These are phyloP conservation scores for Ophiosphaerella korrae DNA, from an alignment of 2,329 filamentous ascomycete species.

Conservation along the genomic window DNA sequence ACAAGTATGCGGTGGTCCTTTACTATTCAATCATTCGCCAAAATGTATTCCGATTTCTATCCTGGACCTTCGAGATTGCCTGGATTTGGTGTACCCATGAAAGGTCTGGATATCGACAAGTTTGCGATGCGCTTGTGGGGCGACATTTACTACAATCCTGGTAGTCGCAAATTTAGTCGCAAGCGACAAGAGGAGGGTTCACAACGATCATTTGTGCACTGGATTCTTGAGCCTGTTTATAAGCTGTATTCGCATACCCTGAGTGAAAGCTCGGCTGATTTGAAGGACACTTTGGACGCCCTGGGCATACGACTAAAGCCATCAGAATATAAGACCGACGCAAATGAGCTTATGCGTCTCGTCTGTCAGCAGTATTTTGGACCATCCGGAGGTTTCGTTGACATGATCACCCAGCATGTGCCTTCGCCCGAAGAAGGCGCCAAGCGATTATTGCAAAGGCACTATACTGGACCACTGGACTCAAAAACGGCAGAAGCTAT, in stretches of 20 bases:
- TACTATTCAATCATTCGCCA: slow-evolving; percentile 89
- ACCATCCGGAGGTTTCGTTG: slow-evolving; percentile 84
- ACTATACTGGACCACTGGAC: slow-evolving; percentile 91
- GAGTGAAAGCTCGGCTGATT: slow-evolving; percentile 82
- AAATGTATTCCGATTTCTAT: slow-evolving; percentile 93
- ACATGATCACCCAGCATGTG: slow-evolving; percentile 90
- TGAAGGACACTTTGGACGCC: slow-evolving; percentile 76
- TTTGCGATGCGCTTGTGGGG: slow-evolving; percentile 91
- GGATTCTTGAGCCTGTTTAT: slow-evolving; percentile 95
- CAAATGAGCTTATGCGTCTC: slow-evolving; percentile 82
- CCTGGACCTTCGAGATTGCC: slow-evolving; percentile 57
- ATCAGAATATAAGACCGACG: slow-evolving; percentile 87
- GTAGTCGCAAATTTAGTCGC: slow-evolving; percentile 86
- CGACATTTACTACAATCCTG: slow-evolving; percentile 93
- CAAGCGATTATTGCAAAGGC: slow-evolving; percentile 75
- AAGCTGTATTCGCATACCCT: slow-evolving; percentile 96
- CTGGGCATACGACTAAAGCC: slow-evolving; percentile 89
- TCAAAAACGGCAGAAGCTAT: slow-evolving; percentile 81
- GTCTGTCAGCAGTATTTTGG: slow-evolving; percentile 98
- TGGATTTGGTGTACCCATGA: slow-evolving; percentile 42
- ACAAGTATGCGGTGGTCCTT: slow-evolving; percentile 97
- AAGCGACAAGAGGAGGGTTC: slow-evolving; percentile 81
- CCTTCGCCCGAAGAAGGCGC: slow-evolving; percentile 84
- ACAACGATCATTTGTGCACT: slow-evolving; percentile 88
- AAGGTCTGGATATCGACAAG: slow-evolving; percentile 72